These are phyloP conservation scores for Nicotiana paniculata DNA, from an alignment of 257 asterid genomes.

Conservation along the genomic window DNA sequence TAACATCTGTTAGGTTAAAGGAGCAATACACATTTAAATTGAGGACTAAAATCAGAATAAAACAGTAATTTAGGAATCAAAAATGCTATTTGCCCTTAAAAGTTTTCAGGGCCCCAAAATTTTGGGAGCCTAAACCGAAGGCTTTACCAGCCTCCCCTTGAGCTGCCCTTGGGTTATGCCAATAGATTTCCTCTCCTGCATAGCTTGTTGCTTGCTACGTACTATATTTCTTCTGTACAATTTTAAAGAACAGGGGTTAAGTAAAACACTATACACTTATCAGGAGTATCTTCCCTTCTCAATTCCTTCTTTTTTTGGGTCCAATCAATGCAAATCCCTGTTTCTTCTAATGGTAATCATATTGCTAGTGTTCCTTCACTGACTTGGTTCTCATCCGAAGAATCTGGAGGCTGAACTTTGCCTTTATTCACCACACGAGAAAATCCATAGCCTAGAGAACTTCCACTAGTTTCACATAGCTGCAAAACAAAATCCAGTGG, in stretches of 20 bases:
- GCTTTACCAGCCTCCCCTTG: too few relatives aligned
- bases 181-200: not conserved
- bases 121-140: too few relatives aligned
- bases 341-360: slow-evolving; percentile 5
- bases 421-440: slow-evolving; percentile 56
- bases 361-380: slow-evolving; percentile 72
- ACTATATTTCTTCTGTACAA: slow-evolving; percentile 35
- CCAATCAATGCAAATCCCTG: slow-evolving; percentile 1
- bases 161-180: not conserved
- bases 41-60: too few relatives aligned
- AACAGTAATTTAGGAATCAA: too few relatives aligned
- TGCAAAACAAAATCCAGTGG: slow-evolving; percentile 24
- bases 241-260: slow-evolving; percentile 21
- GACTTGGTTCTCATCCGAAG: slow-evolving; percentile 58
- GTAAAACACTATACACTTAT: slow-evolving; percentile 27
- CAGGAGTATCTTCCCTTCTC: not conserved
- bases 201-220: slow-evolving; percentile 20
- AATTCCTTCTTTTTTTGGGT: not conserved
- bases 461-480: slow-evolving; percentile 82
- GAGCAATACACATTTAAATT: too few relatives aligned
- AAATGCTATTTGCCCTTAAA: too few relatives aligned
- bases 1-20: too few relatives aligned
- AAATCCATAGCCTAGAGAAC: slow-evolving; percentile 95
- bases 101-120: too few relatives aligned
- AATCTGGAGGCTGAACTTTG: slow-evolving; percentile 45